Evolutionary conservation across 1,284 basidiomycete genomes (phyloP).

Genomic region (Cryptococcus sp.): DNA sequence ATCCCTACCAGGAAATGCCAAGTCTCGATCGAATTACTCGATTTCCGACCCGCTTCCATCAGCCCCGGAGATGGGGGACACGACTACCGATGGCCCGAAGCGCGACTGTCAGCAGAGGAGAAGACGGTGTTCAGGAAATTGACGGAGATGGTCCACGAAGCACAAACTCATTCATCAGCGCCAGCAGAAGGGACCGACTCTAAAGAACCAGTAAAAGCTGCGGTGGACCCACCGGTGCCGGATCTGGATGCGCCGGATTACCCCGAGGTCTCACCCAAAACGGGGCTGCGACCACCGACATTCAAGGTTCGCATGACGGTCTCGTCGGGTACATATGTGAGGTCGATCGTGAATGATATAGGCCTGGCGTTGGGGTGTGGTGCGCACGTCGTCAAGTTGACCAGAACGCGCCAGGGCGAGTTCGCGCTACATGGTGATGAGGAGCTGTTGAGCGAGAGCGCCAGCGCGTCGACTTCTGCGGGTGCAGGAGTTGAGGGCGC

Average conservation of each 20-base stretch:
- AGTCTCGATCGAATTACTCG: conserved; percentile 68
- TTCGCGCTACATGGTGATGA: conserved; percentile 62
- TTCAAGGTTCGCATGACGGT: conserved; percentile 89
- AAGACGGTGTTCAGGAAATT: conserved; percentile 69
- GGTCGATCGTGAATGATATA: conserved; percentile 88
- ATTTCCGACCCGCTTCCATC: conserved; percentile 51
- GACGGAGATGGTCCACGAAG: conserved; percentile 52
- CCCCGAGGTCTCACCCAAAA: conserved; percentile 52
- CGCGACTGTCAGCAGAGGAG: conserved; percentile 68
- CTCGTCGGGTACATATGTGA: conserved; percentile 94
- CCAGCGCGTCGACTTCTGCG: background rate
- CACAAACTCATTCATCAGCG: conserved; percentile 10
- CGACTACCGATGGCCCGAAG: conserved; percentile 72
- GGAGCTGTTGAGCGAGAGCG: conserved; percentile 19
- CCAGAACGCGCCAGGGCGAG: conserved; percentile 78
- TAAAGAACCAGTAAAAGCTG: conserved; percentile 1
- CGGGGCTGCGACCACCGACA: conserved; percentile 62
- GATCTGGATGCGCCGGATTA: conserved; percentile 39
- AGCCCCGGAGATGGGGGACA: conserved; percentile 49
- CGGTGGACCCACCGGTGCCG: conserved; percentile 26
- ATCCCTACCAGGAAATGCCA: conserved; percentile 85
- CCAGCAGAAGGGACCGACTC: background rate
- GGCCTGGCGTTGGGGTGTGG: conserved; percentile 77
- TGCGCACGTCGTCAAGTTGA: conserved; percentile 87
- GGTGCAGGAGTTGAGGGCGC: background rate